These are phyloP conservation scores for Carex myosuroides DNA, from an alignment of 176 grass and related monocot genomes.

Conservation along the genomic window DNA sequence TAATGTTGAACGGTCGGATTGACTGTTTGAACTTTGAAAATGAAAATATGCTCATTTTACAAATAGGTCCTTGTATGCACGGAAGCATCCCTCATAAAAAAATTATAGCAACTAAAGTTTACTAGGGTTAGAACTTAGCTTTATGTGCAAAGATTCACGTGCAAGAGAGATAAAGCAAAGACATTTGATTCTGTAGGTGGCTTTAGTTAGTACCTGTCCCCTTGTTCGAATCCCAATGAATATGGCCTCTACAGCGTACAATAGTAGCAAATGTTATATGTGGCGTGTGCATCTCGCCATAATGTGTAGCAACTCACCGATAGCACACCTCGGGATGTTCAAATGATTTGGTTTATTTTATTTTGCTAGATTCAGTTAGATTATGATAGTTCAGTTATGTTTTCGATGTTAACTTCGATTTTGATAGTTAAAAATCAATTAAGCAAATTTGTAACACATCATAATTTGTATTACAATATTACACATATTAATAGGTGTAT, in stretches of 20 bases:
- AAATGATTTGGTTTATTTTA: background rate
- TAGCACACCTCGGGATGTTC: background rate
- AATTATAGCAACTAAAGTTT: background rate
- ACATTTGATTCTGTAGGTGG: conserved; percentile 15
- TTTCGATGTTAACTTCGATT: background rate
- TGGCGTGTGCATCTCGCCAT: background rate
- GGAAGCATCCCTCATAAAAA: no score
- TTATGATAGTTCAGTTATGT: background rate
- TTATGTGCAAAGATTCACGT: conserved; percentile 11
- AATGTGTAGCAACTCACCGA: background rate
- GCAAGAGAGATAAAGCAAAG: conserved; percentile 17
- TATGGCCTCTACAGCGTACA: background rate
- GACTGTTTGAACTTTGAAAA: no score
- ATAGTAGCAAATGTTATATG: background rate
- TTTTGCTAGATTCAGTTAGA: background rate
- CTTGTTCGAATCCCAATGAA: conserved; percentile 16
- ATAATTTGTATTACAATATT: background rate
- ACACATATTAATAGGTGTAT: background rate
- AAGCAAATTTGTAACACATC: background rate
- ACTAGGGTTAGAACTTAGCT: background rate
- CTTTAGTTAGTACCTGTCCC: conserved; percentile 12
- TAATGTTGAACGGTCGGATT: no score
- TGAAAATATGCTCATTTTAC: no score
- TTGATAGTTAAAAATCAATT: background rate
- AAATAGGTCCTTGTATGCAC: no score